A percentile compares a stretch with the other conserved stretches of the same genome.
Conservation (phyloP, 371 early-diverging fungal genomes). For the Apophysomyces trapeziformis region DNA sequence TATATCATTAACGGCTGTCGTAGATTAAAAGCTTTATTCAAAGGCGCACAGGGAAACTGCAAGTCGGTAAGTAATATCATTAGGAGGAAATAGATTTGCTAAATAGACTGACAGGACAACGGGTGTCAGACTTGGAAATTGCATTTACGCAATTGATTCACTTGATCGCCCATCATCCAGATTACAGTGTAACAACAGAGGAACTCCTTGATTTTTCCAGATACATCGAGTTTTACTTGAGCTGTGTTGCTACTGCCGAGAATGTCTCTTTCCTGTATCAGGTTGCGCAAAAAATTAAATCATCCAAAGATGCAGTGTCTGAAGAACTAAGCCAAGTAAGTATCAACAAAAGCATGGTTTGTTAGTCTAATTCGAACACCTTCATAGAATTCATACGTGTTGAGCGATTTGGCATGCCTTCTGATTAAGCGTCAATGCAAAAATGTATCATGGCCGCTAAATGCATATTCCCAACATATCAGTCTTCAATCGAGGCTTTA, state of each 20-base stretch:
- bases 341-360: neutral
- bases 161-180: constrained; percentile 90
- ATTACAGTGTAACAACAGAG: constrained; percentile 67
- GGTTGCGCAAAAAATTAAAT: constrained; percentile 79
- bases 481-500: constrained; percentile 69
- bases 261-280: constrained; percentile 87
- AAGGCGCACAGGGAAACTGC: constrained; percentile 24
- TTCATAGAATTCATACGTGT: constrained; percentile 74
- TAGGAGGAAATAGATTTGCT: neutral
- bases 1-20: neutral
- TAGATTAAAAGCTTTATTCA: constrained; percentile 40
- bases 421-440: constrained; percentile 76
- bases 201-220: constrained; percentile 54
- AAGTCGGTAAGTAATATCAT: constrained; percentile 5
- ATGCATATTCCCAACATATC: constrained; percentile 67
- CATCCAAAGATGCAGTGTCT: constrained; percentile 63
- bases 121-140: constrained; percentile 58
- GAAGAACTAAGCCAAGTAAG: constrained; percentile 56
- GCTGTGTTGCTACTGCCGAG: constrained; percentile 75
- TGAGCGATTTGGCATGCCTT: constrained; percentile 83
- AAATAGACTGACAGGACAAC: constrained; percentile 19
- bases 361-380: constrained; percentile 4
- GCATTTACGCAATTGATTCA: constrained; percentile 75
- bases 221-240: constrained; percentile 87
- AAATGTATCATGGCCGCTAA: constrained; percentile 71